A percentile compares a stretch with the other conserved stretches of the same genome.
phyloP scores from a whole-genome alignment of 371 early-diverging fungal species.

The Globomyces sp. region DNA sequence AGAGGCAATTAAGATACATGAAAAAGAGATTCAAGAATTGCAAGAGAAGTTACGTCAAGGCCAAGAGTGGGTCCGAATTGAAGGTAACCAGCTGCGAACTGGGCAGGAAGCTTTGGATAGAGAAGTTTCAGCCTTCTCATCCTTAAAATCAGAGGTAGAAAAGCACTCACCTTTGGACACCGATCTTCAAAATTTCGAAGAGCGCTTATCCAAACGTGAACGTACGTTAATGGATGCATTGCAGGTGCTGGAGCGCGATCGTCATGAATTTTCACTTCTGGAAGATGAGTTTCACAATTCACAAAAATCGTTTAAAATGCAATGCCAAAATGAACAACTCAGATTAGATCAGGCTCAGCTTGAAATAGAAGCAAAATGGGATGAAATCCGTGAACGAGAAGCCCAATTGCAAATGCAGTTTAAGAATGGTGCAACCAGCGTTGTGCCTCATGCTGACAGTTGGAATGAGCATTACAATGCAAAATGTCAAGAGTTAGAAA shows the following conservation, averaged over 20 bases:
- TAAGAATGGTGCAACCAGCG: no score
- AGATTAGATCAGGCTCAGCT: slow-evolving; percentile 2
- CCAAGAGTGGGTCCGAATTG: not conserved
- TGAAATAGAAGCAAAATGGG: slow-evolving; percentile 7
- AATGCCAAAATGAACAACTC: not conserved
- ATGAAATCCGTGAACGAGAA: no score
- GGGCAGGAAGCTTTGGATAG: not conserved
- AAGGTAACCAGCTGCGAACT: not conserved
- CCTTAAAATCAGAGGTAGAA: not conserved
- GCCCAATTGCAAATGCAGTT: no score
- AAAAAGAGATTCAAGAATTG: not conserved
- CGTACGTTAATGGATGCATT: not conserved
- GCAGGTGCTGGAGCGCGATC: slow-evolving; percentile 5
- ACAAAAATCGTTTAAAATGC: slow-evolving; percentile 2
- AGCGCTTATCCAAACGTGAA: no score
- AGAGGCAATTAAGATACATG: no score
- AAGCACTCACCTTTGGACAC: not conserved
- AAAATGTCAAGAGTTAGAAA: slow-evolving; percentile 10
- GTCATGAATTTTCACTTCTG: not conserved
- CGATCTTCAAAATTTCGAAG: slow-evolving; percentile 3
- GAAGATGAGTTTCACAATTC: not conserved
- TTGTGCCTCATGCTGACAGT: no score
- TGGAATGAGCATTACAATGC: not conserved
- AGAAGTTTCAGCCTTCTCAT: not conserved
- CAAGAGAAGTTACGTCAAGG: slow-evolving; percentile 7